Percentiles rank a stretch among this genome's conserved stretches.
These are phyloP conservation scores for Neofusicoccum sp. DNA, from an alignment of 2,329 filamentous ascomycete species.

Conservation along the genomic window DNA sequence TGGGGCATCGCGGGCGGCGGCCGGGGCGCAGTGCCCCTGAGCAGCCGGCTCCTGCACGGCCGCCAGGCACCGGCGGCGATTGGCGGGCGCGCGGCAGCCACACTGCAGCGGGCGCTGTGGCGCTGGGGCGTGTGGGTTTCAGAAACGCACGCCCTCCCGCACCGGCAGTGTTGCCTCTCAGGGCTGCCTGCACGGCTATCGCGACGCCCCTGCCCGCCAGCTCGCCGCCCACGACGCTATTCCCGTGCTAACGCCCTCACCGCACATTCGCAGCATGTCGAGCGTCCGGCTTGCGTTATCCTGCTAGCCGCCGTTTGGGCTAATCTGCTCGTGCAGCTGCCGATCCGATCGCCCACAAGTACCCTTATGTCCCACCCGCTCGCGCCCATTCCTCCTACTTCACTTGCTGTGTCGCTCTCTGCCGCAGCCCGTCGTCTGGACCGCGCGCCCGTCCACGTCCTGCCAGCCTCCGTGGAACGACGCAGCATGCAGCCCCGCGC, in stretches of 20 bases:
- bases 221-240: conserved; percentile 8
- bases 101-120: not conserved
- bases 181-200: not conserved
- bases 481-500: conserved; percentile 14
- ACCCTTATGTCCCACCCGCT: conserved; percentile 11
- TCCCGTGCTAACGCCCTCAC: conserved; percentile 14
- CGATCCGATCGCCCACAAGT: conserved; percentile 16
- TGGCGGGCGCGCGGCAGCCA: not conserved
- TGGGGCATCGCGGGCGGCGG: no score
- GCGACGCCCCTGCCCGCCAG: not conserved
- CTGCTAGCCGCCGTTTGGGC: conserved; percentile 16
- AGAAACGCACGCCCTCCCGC: conserved; percentile 7
- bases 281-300: conserved; percentile 15
- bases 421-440: not conserved
- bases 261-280: conserved; percentile 9
- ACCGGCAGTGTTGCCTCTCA: conserved; percentile 2
- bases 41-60: conserved; percentile 9
- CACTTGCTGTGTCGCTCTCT: conserved; percentile 4
- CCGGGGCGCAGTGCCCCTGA: conserved; percentile 2
- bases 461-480: conserved; percentile 12
- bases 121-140: not conserved
- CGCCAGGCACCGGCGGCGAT: conserved; percentile 7
- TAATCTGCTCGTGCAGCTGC: conserved; percentile 3
- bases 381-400: not conserved
- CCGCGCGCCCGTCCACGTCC: conserved; percentile 10